Percentiles rank a stretch among this genome's conserved stretches.
Conservation (phyloP, 495 filamentous ascomycete species). For the Ramalina peruviana region DNA sequence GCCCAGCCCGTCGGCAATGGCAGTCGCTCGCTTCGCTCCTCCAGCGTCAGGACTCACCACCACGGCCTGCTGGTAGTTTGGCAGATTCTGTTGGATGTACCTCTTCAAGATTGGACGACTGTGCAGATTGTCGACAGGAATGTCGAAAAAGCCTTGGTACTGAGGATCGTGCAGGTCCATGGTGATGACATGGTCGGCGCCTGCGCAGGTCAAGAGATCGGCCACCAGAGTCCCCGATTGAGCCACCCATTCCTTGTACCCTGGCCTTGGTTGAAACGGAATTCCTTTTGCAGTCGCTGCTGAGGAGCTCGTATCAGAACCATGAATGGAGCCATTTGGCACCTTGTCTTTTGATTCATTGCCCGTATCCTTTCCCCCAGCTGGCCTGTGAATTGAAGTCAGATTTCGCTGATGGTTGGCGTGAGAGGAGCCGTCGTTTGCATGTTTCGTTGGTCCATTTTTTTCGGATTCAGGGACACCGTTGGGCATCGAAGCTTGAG, state of each 20-base stretch:
- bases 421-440: conserved; percentile 31
- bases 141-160: conserved; percentile 98
- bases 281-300: conserved; percentile 30
- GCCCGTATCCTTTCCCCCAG: conserved; percentile 44
- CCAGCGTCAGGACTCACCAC: conserved; percentile 95
- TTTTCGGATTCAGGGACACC: conserved; percentile 51
- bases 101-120: conserved; percentile 74
- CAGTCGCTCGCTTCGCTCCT: conserved; percentile 92
- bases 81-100: conserved; percentile 81
- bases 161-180: conserved; percentile 95
- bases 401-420: conserved; percentile 15
- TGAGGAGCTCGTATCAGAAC: conserved; percentile 40
- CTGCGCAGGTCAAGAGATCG: conserved; percentile 86
- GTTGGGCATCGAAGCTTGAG: conserved; percentile 67
- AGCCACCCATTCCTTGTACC: conserved; percentile 97
- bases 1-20: conserved; percentile 83
- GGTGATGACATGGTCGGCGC: conserved; percentile 91
- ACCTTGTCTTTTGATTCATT: conserved; percentile 40
- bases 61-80: conserved; percentile 73
- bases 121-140: conserved; percentile 84
- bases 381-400: conserved; percentile 26
- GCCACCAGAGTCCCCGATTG: conserved; percentile 93
- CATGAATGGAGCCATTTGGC: conserved; percentile 30
- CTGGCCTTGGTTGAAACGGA: conserved; percentile 67
- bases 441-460: conserved; percentile 46